Evolutionary conservation across 768 basidiomycete genomes (phyloP).

Genomic region (Tubosaeta brunneosetosa): DNA sequence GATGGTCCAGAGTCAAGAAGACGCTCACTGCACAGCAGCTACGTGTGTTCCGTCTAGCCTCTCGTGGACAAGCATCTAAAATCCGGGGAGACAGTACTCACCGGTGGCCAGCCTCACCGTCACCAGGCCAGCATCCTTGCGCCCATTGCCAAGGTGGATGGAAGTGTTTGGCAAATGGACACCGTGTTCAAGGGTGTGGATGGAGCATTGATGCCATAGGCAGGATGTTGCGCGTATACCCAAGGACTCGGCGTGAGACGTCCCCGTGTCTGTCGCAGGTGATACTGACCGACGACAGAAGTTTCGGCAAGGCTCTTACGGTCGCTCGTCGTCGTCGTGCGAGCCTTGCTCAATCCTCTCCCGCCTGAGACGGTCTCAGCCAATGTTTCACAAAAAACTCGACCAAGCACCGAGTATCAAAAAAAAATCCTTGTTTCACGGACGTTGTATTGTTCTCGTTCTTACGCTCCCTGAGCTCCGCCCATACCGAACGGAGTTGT

Average conservation of each 20-base stretch:
- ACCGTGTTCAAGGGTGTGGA: conserved; percentile 38
- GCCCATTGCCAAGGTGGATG: conserved; percentile 27
- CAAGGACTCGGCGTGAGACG: too few species aligned
- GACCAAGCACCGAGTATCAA: conserved; percentile 19
- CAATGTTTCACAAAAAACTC: conserved; percentile 9
- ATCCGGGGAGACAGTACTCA: too few species aligned
- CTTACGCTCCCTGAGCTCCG: conserved; percentile 14
- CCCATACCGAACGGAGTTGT: conserved; percentile 13
- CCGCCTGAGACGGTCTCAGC: conserved; percentile 16
- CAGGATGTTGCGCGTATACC: too few species aligned
- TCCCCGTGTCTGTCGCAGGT: background rate
- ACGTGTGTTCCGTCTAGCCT: conserved; percentile 37
- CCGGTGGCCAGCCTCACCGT: too few species aligned
- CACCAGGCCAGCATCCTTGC: conserved; percentile 12
- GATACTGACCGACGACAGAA: conserved; percentile 5
- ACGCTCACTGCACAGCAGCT: conserved; percentile 4
- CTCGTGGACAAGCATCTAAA: too few species aligned
- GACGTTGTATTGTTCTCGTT: background rate
- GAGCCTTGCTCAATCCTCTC: background rate
- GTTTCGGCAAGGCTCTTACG: conserved; percentile 8
- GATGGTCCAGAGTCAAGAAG: too few species aligned
- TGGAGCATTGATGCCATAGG: too few species aligned
- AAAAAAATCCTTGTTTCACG: background rate
- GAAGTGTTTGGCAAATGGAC: conserved; percentile 32
- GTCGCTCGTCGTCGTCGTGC: background rate